A percentile compares a stretch with the other conserved stretches of the same genome.
Evolutionary conservation across 768 basidiomycete genomes (phyloP).

Genomic region (Leucocoprinus sp.): DNA sequence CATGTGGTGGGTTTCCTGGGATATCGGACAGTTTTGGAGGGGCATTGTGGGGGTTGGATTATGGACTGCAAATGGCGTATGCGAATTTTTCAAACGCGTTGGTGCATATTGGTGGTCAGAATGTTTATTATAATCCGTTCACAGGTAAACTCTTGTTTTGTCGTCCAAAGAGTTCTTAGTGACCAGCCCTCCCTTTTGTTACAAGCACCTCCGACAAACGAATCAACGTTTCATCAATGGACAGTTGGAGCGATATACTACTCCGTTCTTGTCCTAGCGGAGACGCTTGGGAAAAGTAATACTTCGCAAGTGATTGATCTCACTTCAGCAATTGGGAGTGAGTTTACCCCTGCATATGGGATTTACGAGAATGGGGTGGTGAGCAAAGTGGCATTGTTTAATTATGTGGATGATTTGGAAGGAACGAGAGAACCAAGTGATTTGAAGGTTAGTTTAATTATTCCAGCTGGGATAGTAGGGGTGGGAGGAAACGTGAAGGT

Average conservation of each 20-base stretch:
- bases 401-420: constrained; percentile 55
- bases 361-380: constrained; percentile 67
- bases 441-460: constrained; percentile 33
- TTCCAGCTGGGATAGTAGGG: constrained; percentile 31
- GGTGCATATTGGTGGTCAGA: constrained; percentile 59
- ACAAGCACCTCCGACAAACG: constrained; percentile 42
- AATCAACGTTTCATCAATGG: constrained; percentile 56
- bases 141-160: constrained; percentile 35
- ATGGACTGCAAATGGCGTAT: constrained; percentile 54
- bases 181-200: neutral
- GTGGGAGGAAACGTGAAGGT: constrained; percentile 39
- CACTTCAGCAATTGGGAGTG: constrained; percentile 37
- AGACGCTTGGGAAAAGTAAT: constrained; percentile 61
- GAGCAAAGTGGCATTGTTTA: constrained; percentile 59
- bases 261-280: constrained; percentile 60
- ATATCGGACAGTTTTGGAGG: constrained; percentile 56
- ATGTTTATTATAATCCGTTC: constrained; percentile 61
- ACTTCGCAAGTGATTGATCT: constrained; percentile 62
- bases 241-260: constrained; percentile 71
- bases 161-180: neutral
- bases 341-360: constrained; percentile 59
- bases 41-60: constrained; percentile 59
- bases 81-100: constrained; percentile 47
- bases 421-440: constrained; percentile 41
- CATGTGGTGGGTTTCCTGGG: constrained; percentile 62